Percentiles rank a stretch among this genome's conserved stretches.
These are phyloP conservation scores for Lavandula angustifolia DNA, from an alignment of 257 asterid species.

Conservation along the genomic window DNA sequence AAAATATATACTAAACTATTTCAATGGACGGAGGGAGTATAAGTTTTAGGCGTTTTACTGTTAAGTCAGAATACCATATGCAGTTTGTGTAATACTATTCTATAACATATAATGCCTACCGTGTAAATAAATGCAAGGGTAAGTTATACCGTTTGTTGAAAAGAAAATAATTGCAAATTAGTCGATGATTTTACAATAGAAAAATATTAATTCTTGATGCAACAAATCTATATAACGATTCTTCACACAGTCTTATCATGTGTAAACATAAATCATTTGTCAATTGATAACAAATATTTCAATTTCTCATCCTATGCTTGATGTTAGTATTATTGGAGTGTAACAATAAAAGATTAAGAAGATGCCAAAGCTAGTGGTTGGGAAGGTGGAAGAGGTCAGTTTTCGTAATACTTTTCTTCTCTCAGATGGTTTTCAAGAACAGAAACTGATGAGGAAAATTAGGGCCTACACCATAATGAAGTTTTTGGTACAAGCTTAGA, in stretches of 20 bases:
- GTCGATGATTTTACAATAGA: neutral
- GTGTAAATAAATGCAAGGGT: no score
- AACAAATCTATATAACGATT: neutral
- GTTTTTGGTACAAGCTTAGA: slow-evolving; percentile 2
- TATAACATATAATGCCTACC: no score
- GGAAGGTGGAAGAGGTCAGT: slow-evolving; percentile 29
- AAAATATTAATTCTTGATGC: neutral
- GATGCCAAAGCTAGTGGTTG: slow-evolving; percentile 13
- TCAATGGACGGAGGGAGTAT: no score
- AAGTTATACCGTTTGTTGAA: no score
- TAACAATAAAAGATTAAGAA: slow-evolving; percentile 16
- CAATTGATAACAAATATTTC: neutral
- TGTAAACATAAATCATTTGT: slow-evolving; percentile 1
- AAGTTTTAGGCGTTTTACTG: no score
- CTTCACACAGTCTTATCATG: neutral
- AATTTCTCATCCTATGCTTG: no score
- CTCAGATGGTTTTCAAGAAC: slow-evolving; percentile 21
- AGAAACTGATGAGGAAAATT: slow-evolving; percentile 13
- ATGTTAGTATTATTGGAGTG: neutral
- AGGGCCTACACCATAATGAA: slow-evolving; percentile 28
- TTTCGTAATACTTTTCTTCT: slow-evolving; percentile 10
- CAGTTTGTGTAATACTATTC: no score
- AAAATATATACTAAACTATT: no score
- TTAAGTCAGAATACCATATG: no score
- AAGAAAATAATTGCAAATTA: neutral